Evolutionary conservation across 192 early-diverging fungal species (phyloP).

Genomic region (Geranomyces variabilis): DNA sequence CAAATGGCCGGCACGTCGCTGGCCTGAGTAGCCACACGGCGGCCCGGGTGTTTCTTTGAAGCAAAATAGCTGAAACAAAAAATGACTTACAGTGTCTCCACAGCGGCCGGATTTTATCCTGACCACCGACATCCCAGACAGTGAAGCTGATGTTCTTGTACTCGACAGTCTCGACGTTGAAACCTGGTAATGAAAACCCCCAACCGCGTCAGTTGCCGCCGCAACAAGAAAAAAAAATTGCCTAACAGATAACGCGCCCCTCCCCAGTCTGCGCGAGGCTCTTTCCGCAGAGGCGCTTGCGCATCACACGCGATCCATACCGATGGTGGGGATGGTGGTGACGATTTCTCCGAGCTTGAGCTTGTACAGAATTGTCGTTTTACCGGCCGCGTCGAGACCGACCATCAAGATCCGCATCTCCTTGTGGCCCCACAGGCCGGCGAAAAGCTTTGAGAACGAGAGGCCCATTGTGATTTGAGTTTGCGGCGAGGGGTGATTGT

Average conservation of each 20-base stretch:
- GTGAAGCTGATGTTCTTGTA: slow-evolving; percentile 97
- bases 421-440: slow-evolving; percentile 81
- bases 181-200: slow-evolving; percentile 56
- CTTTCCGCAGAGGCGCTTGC: too few relatives aligned
- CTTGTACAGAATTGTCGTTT: slow-evolving; percentile 38
- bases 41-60: too few relatives aligned
- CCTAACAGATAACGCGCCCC: too few relatives aligned
- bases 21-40: neutral
- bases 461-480: slow-evolving; percentile 73
- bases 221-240: too few relatives aligned
- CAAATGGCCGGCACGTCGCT: neutral
- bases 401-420: slow-evolving; percentile 98
- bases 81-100: slow-evolving; percentile 84
- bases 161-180: slow-evolving; percentile 95
- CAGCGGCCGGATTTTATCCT: slow-evolving; percentile 95
- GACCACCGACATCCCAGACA: slow-evolving; percentile 96
- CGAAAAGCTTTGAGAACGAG: slow-evolving; percentile 77
- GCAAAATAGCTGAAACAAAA: too few relatives aligned
- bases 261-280: too few relatives aligned
- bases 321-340: slow-evolving; percentile 95
- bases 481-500: neutral
- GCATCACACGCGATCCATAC: slow-evolving; percentile 49
- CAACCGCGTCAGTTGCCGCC: slow-evolving; percentile 20
- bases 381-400: slow-evolving; percentile 50
- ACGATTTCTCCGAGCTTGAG: slow-evolving; percentile 87